phyloP scores from a whole-genome alignment of 305 asterid genomes.

The Fraxinus nigra region DNA sequence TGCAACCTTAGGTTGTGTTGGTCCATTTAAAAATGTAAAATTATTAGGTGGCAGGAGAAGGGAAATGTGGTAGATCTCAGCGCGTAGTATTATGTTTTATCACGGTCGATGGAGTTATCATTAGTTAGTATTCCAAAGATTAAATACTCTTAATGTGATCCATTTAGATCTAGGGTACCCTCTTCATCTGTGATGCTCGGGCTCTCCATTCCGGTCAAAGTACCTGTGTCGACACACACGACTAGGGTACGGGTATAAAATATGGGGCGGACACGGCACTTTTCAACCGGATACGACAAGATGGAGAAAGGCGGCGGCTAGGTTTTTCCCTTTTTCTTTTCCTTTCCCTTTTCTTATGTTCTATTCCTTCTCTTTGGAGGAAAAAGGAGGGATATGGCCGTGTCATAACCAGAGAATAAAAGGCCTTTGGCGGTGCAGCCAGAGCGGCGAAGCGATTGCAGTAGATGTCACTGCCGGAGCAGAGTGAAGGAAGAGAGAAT shows the following conservation, averaged over 20 bases:
- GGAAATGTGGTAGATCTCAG: background rate
- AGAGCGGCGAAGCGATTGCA: too few species aligned
- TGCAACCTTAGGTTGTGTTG: background rate
- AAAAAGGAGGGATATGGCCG: background rate
- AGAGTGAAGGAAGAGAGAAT: background rate
- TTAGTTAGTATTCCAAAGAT: background rate
- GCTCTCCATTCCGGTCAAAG: too few species aligned
- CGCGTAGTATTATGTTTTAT: background rate
- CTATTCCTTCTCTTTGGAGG: background rate
- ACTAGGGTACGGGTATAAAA: too few species aligned
- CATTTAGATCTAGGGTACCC: background rate
- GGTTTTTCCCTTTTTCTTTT: background rate
- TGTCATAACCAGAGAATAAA: background rate
- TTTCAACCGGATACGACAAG: background rate
- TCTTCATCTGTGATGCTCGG: too few species aligned
- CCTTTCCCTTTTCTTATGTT: background rate
- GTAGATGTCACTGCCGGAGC: background rate
- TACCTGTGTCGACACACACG: too few species aligned
- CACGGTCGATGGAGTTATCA: background rate
- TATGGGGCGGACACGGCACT: background rate
- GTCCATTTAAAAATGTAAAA: background rate
- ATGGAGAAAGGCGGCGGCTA: background rate
- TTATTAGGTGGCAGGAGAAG: slow-evolving; percentile 20
- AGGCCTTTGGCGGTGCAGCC: background rate
- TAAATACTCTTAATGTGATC: background rate